Evolutionary conservation across 2,329 filamentous ascomycete genomes (phyloP).

Genomic region (Ambrosiella xylebori): DNA sequence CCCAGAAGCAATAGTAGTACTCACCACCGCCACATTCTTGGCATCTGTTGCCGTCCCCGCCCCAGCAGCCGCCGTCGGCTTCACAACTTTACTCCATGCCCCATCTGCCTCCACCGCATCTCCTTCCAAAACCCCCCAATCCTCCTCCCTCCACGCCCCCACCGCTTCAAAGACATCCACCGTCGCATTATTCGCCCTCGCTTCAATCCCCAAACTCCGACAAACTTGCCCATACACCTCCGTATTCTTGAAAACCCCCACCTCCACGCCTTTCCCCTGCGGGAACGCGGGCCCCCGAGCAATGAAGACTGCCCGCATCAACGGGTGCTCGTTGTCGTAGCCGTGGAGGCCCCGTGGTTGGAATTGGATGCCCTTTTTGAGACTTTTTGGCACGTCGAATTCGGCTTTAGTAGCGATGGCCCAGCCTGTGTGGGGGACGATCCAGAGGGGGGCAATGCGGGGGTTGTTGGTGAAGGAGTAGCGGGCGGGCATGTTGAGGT

Average conservation of each 20-base stretch:
- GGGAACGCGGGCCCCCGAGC: constrained; percentile 85
- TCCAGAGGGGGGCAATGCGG: constrained; percentile 87
- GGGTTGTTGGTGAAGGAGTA: constrained; percentile 83
- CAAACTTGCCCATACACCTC: constrained; percentile 93
- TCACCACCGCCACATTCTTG: constrained; percentile 12
- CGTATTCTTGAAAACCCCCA: constrained; percentile 78
- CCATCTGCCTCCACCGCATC: constrained; percentile 28
- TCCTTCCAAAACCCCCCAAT: constrained; percentile 30
- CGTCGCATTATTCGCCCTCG: constrained; percentile 75
- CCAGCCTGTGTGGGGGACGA: constrained; percentile 84
- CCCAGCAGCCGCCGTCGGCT: not conserved
- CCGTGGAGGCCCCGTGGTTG: constrained; percentile 76
- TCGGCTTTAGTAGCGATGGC: constrained; percentile 69
- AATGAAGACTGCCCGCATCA: constrained; percentile 93
- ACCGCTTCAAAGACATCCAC: constrained; percentile 48
- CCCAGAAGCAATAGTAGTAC: not conserved
- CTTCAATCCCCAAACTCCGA: constrained; percentile 60
- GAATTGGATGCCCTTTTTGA: constrained; percentile 37
- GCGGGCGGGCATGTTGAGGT: constrained; percentile 74
- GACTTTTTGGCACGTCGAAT: constrained; percentile 42
- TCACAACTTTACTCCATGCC: not conserved
- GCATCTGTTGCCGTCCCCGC: constrained; percentile 13
- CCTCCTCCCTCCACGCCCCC: constrained; percentile 40
- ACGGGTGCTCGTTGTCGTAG: constrained; percentile 83
- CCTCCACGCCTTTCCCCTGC: constrained; percentile 60